A percentile compares a stretch with the other conserved stretches of the same genome.
Evolutionary conservation across 768 basidiomycete species (phyloP).

Genomic region (Boletus sensibilis): DNA sequence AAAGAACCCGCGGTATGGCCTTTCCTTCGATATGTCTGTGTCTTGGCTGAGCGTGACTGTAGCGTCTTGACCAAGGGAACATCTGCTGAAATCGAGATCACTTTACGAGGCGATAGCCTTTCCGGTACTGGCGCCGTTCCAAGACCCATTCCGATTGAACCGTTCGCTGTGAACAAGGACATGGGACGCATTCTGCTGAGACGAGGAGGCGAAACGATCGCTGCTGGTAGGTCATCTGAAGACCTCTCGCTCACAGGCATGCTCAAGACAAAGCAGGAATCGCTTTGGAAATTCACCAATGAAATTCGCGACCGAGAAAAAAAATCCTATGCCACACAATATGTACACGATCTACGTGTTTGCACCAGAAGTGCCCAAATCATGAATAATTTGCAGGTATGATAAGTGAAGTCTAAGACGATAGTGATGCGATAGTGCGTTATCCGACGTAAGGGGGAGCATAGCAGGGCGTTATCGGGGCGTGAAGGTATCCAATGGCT

Average conservation of each 20-base stretch:
- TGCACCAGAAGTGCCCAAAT: background rate
- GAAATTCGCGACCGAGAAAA: constrained; percentile 8
- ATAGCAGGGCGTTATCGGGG: constrained; percentile 17
- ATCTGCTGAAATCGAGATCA: constrained; percentile 85
- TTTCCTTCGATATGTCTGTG: background rate
- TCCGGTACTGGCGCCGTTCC: constrained; percentile 45
- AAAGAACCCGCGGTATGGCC: constrained; percentile 69
- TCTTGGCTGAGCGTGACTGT: constrained; percentile 6
- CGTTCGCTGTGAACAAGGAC: constrained; percentile 85
- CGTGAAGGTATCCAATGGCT: constrained; percentile 3
- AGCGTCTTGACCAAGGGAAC: constrained; percentile 84
- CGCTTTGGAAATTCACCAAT: constrained; percentile 40
- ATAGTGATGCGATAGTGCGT: constrained; percentile 10
- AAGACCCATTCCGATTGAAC: constrained; percentile 79
- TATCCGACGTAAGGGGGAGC: constrained; percentile 15
- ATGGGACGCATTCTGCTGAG: constrained; percentile 93
- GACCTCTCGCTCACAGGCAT: background rate
- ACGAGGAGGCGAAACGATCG: constrained; percentile 90
- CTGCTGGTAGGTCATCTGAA: constrained; percentile 59
- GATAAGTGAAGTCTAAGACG: constrained; percentile 22
- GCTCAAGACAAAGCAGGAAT: constrained; percentile 38
- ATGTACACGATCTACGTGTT: constrained; percentile 23
- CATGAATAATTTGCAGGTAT: constrained; percentile 14
- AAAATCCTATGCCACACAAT: background rate
- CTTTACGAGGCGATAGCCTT: constrained; percentile 57